These are phyloP conservation scores for Juglanconis juglandina DNA, from an alignment of 2,329 filamentous ascomycete species.

Conservation along the genomic window DNA sequence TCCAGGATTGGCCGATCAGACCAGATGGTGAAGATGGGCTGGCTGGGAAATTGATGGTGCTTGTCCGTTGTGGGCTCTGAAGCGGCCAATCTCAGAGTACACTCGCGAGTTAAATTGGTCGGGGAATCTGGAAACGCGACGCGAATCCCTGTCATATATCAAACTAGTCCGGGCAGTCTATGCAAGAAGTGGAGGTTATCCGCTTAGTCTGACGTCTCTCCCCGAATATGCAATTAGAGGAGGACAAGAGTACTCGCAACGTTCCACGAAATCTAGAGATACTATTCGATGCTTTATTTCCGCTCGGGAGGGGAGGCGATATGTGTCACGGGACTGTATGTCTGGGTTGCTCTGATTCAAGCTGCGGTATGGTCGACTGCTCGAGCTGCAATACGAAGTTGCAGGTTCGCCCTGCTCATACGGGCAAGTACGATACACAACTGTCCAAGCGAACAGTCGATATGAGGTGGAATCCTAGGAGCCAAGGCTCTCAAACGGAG, in stretches of 20 bases:
- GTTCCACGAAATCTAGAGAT: neutral
- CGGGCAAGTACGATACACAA: too few relatives aligned
- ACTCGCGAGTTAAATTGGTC: conserved; percentile 11
- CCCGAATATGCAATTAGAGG: neutral
- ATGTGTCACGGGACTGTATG: too few relatives aligned
- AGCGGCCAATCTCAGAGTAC: neutral
- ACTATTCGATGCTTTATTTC: too few relatives aligned
- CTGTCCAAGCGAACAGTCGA: too few relatives aligned
- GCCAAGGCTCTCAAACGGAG: too few relatives aligned
- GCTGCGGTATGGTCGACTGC: too few relatives aligned
- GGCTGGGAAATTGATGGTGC: neutral
- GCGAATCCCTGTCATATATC: conserved; percentile 15
- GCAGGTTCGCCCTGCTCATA: too few relatives aligned
- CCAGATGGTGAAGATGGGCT: too few relatives aligned
- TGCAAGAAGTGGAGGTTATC: conserved; percentile 12
- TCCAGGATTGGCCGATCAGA: neutral
- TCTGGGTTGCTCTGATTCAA: too few relatives aligned
- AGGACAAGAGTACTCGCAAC: neutral
- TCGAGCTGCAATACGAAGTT: too few relatives aligned
- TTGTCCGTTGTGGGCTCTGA: neutral
- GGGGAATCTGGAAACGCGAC: conserved; percentile 1
- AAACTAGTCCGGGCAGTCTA: neutral
- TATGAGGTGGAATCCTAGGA: too few relatives aligned
- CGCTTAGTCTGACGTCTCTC: conserved; percentile 1
- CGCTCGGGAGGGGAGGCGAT: too few relatives aligned